Percentiles rank a stretch among this genome's conserved stretches.
These are phyloP conservation scores for Mycena capillaripes DNA, from an alignment of 768 basidiomycete genomes.

Conservation along the genomic window DNA sequence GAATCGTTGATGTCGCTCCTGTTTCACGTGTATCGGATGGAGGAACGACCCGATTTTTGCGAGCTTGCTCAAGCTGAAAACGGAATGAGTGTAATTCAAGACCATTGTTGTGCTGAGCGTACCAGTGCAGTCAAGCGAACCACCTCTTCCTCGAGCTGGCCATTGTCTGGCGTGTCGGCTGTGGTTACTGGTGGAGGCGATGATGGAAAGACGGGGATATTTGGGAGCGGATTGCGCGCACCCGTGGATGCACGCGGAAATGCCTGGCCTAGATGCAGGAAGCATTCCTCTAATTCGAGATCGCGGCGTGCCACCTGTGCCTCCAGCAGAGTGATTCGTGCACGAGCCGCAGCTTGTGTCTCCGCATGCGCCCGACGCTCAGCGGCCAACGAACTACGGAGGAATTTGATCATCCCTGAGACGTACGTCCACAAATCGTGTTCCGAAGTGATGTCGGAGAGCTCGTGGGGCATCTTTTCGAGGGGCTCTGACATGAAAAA, in stretches of 20 bases:
- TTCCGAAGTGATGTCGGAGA: constrained; percentile 26
- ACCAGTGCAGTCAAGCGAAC: neutral
- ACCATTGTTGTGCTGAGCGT: too few relatives aligned
- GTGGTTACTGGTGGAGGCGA: neutral
- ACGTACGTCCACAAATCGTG: constrained; percentile 57
- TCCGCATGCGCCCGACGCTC: constrained; percentile 59
- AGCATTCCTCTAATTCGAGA: constrained; percentile 55
- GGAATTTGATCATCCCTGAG: constrained; percentile 56
- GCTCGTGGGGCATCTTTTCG: constrained; percentile 10
- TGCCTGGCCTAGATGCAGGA: constrained; percentile 32
- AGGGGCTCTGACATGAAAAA: constrained; percentile 36
- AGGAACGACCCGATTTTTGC: neutral
- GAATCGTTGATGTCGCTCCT: neutral
- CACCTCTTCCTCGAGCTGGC: constrained; percentile 1
- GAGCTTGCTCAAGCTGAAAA: neutral
- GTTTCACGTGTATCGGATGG: neutral
- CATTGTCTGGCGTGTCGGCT: neutral
- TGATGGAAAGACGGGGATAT: neutral
- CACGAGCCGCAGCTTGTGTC: constrained; percentile 55
- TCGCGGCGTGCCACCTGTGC: constrained; percentile 72
- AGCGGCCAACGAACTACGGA: constrained; percentile 58
- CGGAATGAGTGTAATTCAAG: neutral
- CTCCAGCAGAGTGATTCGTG: constrained; percentile 59
- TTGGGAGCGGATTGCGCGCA: neutral
- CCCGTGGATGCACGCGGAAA: neutral